Evolutionary conservation across 2,329 filamentous ascomycete genomes (phyloP).

Genomic region (Nothopassalora personata): DNA sequence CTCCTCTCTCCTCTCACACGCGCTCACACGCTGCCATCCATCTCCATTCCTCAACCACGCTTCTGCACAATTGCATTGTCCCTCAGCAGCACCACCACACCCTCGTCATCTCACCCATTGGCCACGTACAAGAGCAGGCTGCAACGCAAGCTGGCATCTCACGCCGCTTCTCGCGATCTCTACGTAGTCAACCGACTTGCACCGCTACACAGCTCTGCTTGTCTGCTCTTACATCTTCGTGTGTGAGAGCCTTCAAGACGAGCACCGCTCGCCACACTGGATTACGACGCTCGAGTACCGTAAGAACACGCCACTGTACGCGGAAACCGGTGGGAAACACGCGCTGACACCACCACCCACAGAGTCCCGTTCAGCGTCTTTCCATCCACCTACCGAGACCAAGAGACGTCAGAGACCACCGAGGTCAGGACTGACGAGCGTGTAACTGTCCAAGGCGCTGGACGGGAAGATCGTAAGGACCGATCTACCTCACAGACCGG

Average conservation of each 20-base stretch:
- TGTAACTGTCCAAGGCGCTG: slow-evolving; percentile 75
- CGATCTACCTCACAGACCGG: slow-evolving; percentile 57
- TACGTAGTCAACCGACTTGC: neutral
- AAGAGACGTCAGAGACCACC: slow-evolving; percentile 57
- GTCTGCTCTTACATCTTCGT: slow-evolving; percentile 22
- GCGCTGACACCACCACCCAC: slow-evolving; percentile 5
- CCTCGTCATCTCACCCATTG: neutral
- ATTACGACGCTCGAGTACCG: slow-evolving; percentile 99
- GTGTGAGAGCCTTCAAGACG: slow-evolving; percentile 64
- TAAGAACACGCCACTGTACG: slow-evolving; percentile 10
- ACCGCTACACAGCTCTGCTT: slow-evolving; percentile 17
- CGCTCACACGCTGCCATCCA: neutral
- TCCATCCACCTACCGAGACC: slow-evolving; percentile 91
- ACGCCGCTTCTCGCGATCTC: neutral
- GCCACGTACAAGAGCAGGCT: neutral
- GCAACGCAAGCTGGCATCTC: neutral
- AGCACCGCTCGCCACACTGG: slow-evolving; percentile 85
- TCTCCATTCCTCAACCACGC: neutral
- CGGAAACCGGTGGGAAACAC: neutral
- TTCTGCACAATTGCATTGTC: slow-evolving; percentile 2
- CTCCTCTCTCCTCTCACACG: neutral
- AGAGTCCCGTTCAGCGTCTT: slow-evolving; percentile 98
- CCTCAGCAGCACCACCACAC: neutral
- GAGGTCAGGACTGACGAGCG: slow-evolving; percentile 83
- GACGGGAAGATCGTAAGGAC: slow-evolving; percentile 94